phyloP scores from a whole-genome alignment of 257 asterid species.

The Ophiorrhiza pumila region DNA sequence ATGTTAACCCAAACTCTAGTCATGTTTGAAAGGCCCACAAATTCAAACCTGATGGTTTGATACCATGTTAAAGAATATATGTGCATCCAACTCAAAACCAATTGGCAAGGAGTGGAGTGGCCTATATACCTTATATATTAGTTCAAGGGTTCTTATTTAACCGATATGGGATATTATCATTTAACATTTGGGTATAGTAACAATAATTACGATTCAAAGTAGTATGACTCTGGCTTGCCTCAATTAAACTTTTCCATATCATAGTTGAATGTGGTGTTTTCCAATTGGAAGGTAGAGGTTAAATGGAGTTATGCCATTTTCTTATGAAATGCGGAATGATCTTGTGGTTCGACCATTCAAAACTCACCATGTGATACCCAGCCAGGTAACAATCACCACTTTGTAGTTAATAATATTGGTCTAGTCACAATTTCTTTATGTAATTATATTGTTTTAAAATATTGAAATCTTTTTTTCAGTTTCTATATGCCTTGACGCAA shows the following conservation, averaged over 20 bases:
- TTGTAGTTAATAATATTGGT: background rate
- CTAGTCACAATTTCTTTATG: background rate
- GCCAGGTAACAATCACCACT: conserved; percentile 54
- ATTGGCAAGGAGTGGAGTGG: no score
- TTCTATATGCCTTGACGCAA: background rate
- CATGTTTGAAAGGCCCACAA: no score
- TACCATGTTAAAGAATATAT: no score
- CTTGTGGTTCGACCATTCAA: conserved; percentile 83
- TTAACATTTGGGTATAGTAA: background rate
- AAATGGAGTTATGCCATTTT: conserved; percentile 15
- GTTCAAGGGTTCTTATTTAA: no score
- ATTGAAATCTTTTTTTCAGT: background rate
- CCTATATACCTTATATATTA: no score
- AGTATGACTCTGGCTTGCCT: background rate
- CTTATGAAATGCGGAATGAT: conserved; percentile 97
- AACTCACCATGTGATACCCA: conserved; percentile 84
- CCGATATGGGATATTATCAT: no score
- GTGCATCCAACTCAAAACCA: no score
- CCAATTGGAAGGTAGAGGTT: background rate
- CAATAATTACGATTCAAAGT: background rate
- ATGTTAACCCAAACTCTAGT: no score
- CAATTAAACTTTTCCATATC: background rate
- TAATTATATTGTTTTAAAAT: background rate
- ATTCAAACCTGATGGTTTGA: no score
- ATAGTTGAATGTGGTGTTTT: background rate